These are phyloP conservation scores for Psophocarpus tetragonolobus DNA, from an alignment of 306 rosid species.

Conservation along the genomic window DNA sequence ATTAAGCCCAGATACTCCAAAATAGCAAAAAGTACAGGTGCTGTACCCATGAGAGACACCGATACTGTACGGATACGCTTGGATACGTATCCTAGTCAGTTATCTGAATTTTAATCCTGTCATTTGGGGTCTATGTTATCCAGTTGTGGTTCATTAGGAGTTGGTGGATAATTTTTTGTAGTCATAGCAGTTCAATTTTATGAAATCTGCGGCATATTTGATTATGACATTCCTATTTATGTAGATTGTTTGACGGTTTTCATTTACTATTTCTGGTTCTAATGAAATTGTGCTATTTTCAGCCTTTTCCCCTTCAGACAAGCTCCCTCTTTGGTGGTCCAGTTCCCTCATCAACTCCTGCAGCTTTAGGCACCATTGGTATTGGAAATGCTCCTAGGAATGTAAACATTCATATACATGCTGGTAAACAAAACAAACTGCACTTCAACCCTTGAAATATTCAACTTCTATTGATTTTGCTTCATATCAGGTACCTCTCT, in stretches of 20 bases:
- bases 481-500: conserved; percentile 51
- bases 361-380: conserved; percentile 71
- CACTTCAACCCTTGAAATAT: background rate
- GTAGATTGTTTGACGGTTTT: conserved; percentile 18
- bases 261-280: conserved; percentile 14
- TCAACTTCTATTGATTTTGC: conserved; percentile 35
- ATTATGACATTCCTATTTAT: conserved; percentile 14
- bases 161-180: background rate
- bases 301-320: conserved; percentile 93
- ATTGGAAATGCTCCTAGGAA: conserved; percentile 88
- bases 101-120: background rate
- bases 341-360: conserved; percentile 65
- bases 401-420: conserved; percentile 93
- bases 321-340: conserved; percentile 74
- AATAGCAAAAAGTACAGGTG: too few species aligned
- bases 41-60: too few species aligned
- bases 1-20: too few species aligned
- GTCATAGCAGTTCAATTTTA: background rate
- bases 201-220: conserved; percentile 1
- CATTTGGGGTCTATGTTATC: background rate
- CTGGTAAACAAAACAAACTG: conserved; percentile 57
- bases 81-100: too few species aligned
- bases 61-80: too few species aligned
- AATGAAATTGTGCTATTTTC: conserved; percentile 43
- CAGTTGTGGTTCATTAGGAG: background rate